phyloP scores from a whole-genome alignment of 2,329 filamentous ascomycete genomes.

The Lecanosticta acicola region DNA sequence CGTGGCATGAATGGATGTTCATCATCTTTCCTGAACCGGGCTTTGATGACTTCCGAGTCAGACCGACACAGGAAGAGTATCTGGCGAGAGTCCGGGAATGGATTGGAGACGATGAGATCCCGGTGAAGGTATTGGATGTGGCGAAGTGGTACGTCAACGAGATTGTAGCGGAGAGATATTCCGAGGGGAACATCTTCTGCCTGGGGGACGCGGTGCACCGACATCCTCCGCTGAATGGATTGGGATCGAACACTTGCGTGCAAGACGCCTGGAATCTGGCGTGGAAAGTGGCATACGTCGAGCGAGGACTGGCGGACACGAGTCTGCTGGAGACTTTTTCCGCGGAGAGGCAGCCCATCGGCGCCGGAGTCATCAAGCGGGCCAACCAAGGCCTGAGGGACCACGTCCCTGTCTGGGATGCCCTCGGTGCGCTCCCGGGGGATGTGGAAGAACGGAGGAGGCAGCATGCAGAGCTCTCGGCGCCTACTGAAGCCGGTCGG shows the following conservation, averaged over 20 bases:
- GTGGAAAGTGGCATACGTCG: slow-evolving; percentile 19
- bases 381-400: slow-evolving; percentile 55
- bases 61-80: slow-evolving; percentile 46
- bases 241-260: slow-evolving; percentile 42
- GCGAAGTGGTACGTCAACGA: slow-evolving; percentile 59
- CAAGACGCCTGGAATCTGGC: slow-evolving; percentile 16
- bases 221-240: slow-evolving; percentile 51
- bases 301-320: slow-evolving; percentile 18
- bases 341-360: slow-evolving; percentile 33
- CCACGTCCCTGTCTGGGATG: slow-evolving; percentile 37
- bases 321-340: slow-evolving; percentile 29
- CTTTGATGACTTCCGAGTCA: slow-evolving; percentile 33
- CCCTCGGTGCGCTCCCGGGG: slow-evolving; percentile 24
- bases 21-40: slow-evolving; percentile 43
- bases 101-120: slow-evolving; percentile 51
- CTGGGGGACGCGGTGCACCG: slow-evolving; percentile 54
- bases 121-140: slow-evolving; percentile 48
- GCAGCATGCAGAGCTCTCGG: slow-evolving; percentile 27
- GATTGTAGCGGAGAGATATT: slow-evolving; percentile 53
- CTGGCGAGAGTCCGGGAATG: slow-evolving; percentile 43
- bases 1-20: slow-evolving; percentile 56
- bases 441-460: slow-evolving; percentile 27
- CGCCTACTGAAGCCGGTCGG: slow-evolving; percentile 26
- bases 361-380: slow-evolving; percentile 47
- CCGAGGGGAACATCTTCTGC: slow-evolving; percentile 48